Base-by-base conservation (phyloP, 1,284 basidiomycete species). In the Cryptococcus sp. region DNA sequence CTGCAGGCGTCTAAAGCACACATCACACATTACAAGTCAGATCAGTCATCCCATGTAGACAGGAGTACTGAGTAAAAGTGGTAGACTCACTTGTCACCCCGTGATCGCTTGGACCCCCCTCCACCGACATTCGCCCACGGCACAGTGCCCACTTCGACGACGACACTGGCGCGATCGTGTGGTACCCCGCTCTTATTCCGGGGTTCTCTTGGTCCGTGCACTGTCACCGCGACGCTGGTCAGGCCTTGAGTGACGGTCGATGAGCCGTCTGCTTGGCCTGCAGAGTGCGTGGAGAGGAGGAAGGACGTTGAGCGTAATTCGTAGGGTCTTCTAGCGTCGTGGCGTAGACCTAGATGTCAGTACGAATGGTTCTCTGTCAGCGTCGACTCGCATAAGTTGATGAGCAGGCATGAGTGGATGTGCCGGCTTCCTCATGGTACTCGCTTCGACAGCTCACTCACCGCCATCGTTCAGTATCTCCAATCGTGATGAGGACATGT, bases 181-280 rank as follows among this genome's bases (percentile, higher is more conserved):
- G 86, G 84, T 11, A 85, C 88, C 57, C 87, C 86, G 3, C 85
- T 87, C 58, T 87, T 84, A 80, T 84, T 83, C 76, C 85, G 88
- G 1, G 91, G 88, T 79, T 98, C 95, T 60, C 91, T 82, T 0
- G 95, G 96, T 0, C 95, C 95, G 75, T 91, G 92, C 0, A 98
- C 90, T 50, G 88, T 87, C 10, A 90, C 90, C 17, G 87, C 82
- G 8, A 96, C 91, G 60, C 88, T 86, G 0, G 95, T 97, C 22
- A 98, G 84, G 2, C 96, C 95, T 76, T 98, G 94, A 3, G 87
- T 84, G 68, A 95, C 85, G 19, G 84, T 82, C 0, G 91, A 90
- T 22, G 88, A 88, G 27, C 94, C 95, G 70, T 98, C 93, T 25
- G 92, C 88, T 8, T 5, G 13, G 5, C 31, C 31, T 3, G 71